These are phyloP conservation scores for Chytriomyces sp. DNA, from an alignment of 192 early-diverging fungal genomes.

Conservation along the genomic window DNA sequence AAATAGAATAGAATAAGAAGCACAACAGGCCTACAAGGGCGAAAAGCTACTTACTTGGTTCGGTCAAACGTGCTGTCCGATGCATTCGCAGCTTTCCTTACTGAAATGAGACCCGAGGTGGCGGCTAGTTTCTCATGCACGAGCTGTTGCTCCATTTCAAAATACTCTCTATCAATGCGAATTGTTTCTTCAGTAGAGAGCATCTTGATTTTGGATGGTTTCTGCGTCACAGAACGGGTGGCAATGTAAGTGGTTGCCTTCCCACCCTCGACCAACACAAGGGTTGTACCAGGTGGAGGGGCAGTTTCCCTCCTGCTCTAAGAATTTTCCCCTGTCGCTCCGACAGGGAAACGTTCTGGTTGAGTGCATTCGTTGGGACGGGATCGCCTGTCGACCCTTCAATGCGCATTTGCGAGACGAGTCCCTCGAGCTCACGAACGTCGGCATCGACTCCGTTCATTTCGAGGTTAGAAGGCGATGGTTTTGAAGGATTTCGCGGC, in stretches of 20 bases:
- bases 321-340: conserved; percentile 1
- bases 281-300: not conserved
- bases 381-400: not conserved
- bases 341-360: not conserved
- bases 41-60: too few relatives aligned
- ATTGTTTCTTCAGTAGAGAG: not conserved
- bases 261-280: too few relatives aligned
- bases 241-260: too few relatives aligned
- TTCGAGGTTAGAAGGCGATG: not conserved
- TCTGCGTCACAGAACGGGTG: not conserved
- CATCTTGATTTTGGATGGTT: not conserved
- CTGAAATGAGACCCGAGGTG: too few relatives aligned
- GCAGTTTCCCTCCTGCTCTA: not conserved
- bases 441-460: not conserved
- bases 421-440: not conserved
- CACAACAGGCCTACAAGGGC: too few relatives aligned
- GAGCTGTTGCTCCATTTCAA: not conserved
- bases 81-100: too few relatives aligned
- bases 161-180: not conserved
- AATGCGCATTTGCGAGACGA: not conserved
- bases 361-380: not conserved
- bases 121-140: too few relatives aligned
- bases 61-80: too few relatives aligned
- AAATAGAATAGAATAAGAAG: too few relatives aligned
- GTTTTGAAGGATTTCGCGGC: not conserved